These are phyloP conservation scores for Trichoderma harzianum DNA, from an alignment of 2,329 filamentous ascomycete genomes.

Conservation along the genomic window DNA sequence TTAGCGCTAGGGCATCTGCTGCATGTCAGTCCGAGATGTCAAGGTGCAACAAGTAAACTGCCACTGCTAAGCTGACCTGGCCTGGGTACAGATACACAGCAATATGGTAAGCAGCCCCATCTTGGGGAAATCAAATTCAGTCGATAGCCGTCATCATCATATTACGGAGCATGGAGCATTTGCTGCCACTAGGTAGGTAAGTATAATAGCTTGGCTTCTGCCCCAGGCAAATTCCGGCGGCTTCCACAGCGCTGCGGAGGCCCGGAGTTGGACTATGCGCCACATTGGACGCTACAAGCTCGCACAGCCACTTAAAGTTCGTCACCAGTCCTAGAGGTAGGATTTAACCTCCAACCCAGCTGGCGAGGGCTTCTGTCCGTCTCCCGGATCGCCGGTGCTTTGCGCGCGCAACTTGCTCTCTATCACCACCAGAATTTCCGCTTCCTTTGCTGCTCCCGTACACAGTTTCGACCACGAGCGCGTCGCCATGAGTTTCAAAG, in stretches of 20 bases:
- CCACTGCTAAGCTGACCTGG: not conserved
- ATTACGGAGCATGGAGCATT: not conserved
- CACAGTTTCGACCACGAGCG: not conserved
- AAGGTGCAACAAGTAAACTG: not conserved
- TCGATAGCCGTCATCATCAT: not conserved
- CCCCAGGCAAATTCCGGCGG: slow-evolving; percentile 4
- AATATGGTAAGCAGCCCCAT: not conserved
- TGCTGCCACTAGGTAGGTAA: not conserved
- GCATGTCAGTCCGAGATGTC: not conserved
- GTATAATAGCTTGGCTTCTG: not conserved
- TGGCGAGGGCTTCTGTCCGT: slow-evolving; percentile 8
- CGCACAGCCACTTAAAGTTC: slow-evolving; percentile 31
- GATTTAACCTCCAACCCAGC: slow-evolving; percentile 2
- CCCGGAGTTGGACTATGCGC: slow-evolving; percentile 1
- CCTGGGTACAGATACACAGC: not conserved
- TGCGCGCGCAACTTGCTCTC: slow-evolving; percentile 14
- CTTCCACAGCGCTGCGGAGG: not conserved
- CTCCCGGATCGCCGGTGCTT: slow-evolving; percentile 17
- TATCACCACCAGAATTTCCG: not conserved
- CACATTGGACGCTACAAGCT: not conserved
- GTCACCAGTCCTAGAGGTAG: slow-evolving; percentile 28
- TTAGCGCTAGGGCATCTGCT: not conserved
- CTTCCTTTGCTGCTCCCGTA: not conserved
- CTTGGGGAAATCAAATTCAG: not conserved
- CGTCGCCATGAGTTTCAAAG: slow-evolving; percentile 86